Conservation (phyloP, 2,329 filamentous ascomycete genomes). For the Rutstroemia sp. region DNA sequence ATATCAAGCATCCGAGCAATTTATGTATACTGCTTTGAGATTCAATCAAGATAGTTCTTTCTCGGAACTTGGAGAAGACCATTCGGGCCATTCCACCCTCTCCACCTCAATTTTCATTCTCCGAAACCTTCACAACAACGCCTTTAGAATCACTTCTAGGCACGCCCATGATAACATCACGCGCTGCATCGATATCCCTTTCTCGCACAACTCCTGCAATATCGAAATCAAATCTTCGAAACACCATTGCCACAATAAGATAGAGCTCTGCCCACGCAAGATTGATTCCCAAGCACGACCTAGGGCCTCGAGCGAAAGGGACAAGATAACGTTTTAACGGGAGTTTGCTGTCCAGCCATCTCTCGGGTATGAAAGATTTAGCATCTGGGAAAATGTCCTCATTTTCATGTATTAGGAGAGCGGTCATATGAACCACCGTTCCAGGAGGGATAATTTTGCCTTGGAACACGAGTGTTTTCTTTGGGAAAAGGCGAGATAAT, state of each 20-base stretch:
- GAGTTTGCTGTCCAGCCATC: constrained; percentile 31
- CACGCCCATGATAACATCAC: not conserved
- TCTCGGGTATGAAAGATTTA: constrained; percentile 27
- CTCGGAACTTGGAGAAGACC: too few species aligned
- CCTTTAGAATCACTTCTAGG: not conserved
- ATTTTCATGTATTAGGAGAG: constrained; percentile 29
- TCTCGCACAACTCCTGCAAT: not conserved
- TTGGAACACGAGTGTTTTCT: not conserved
- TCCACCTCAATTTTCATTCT: not conserved
- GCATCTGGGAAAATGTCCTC: constrained; percentile 26
- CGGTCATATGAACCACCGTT: constrained; percentile 33
- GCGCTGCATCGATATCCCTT: not conserved
- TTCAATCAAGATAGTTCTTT: too few species aligned
- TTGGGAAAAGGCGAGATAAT: not conserved
- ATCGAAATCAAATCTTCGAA: constrained; percentile 9
- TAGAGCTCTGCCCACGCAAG: constrained; percentile 28
- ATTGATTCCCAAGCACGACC: constrained; percentile 25
- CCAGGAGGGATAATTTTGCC: constrained; percentile 17
- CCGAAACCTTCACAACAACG: not conserved
- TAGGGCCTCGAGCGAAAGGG: constrained; percentile 21
- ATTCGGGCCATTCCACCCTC: too few species aligned
- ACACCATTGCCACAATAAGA: constrained; percentile 16
- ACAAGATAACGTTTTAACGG: constrained; percentile 21
- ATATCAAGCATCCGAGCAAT: too few species aligned
- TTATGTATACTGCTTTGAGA: too few species aligned